These are phyloP conservation scores for Cutaneotrichosporon sp. DNA, from an alignment of 1,284 basidiomycete genomes.

Conservation along the genomic window DNA sequence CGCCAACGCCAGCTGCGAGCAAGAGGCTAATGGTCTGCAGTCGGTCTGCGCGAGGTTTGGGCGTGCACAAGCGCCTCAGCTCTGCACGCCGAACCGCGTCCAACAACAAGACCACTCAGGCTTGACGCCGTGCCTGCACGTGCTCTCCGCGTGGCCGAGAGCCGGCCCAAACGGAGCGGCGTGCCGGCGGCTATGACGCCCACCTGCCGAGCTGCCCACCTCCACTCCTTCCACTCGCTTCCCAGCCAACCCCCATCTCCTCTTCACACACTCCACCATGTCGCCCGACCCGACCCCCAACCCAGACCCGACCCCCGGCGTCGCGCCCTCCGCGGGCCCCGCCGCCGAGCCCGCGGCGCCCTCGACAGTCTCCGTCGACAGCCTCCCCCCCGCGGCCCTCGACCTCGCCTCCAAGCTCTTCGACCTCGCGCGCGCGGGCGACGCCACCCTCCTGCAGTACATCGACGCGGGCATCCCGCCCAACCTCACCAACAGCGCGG, in stretches of 20 bases:
- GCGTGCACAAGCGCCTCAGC: no score
- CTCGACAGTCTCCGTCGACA: constrained; percentile 4
- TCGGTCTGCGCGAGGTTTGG: no score
- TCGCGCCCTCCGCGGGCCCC: constrained; percentile 6
- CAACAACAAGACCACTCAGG: no score
- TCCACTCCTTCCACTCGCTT: neutral
- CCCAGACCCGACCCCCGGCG: neutral
- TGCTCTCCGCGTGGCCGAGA: no score
- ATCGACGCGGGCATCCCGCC: constrained; percentile 71
- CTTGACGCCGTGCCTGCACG: no score
- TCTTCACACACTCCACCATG: neutral
- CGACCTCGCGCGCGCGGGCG: constrained; percentile 68
- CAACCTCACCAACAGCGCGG: constrained; percentile 76
- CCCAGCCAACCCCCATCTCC: neutral
- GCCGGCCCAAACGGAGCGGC: no score
- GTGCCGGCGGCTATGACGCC: no score
- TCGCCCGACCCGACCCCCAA: neutral
- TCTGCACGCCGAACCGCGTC: no score
- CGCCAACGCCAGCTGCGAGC: no score
- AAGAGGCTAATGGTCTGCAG: no score
- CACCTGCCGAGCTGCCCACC: neutral
- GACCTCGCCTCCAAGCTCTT: constrained; percentile 75
- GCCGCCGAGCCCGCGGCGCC: neutral
- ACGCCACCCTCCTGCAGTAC: constrained; percentile 61
- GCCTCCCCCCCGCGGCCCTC: constrained; percentile 57